Conservation (phyloP, 2,329 filamentous ascomycete genomes). For the Epichloe typhina region DNA sequence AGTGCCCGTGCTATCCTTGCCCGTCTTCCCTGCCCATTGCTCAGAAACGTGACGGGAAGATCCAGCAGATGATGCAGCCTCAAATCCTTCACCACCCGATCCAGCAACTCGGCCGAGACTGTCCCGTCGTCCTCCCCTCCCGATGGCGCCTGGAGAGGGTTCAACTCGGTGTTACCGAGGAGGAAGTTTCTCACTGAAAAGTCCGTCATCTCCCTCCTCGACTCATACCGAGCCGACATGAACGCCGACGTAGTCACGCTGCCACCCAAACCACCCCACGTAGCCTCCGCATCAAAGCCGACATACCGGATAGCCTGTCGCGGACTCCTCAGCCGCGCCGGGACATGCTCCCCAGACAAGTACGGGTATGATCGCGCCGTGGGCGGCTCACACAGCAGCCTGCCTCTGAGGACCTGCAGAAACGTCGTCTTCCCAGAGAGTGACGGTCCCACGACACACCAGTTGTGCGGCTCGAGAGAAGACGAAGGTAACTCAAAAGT, state of each 20-base stretch:
- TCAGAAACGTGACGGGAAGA: slow-evolving; percentile 79
- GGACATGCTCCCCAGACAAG: slow-evolving; percentile 50
- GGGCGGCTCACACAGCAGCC: slow-evolving; percentile 63
- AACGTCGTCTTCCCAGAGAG: slow-evolving; percentile 71
- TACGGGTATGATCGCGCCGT: slow-evolving; percentile 66
- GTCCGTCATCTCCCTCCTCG: slow-evolving; percentile 72
- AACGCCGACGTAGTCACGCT: slow-evolving; percentile 61
- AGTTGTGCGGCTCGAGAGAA: slow-evolving; percentile 43
- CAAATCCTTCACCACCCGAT: slow-evolving; percentile 55
- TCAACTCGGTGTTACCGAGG: slow-evolving; percentile 69
- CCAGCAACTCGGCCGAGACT: slow-evolving; percentile 37
- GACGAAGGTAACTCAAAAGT: slow-evolving; percentile 55
- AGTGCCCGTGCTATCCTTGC: slow-evolving; percentile 81
- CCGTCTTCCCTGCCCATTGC: slow-evolving; percentile 82
- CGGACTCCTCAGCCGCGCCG: slow-evolving; percentile 42
- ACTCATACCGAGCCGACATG: slow-evolving; percentile 83
- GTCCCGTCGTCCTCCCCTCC: slow-evolving; percentile 32
- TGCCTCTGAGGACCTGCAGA: slow-evolving; percentile 63
- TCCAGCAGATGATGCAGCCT: slow-evolving; percentile 55
- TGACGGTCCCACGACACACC: slow-evolving; percentile 74
- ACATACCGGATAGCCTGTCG: slow-evolving; percentile 71
- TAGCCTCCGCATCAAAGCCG: slow-evolving; percentile 69
- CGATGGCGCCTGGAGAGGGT: slow-evolving; percentile 39
- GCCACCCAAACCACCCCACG: slow-evolving; percentile 36
- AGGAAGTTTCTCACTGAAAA: slow-evolving; percentile 75